Evolutionary conservation across 495 filamentous ascomycete species (phyloP).

Genomic region (Clavariopsis aquatica): DNA sequence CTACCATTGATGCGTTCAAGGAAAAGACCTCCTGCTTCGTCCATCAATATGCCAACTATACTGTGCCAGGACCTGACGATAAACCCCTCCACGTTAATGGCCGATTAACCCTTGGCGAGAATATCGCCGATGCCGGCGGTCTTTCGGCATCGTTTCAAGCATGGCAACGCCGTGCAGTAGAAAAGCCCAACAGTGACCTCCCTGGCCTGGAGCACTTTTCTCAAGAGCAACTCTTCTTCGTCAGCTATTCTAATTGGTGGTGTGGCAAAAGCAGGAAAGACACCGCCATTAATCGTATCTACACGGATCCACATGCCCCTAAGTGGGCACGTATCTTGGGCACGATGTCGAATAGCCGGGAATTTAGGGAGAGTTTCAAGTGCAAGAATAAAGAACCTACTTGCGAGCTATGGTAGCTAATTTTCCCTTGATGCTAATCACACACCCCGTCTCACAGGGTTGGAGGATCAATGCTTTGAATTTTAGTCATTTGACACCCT

Average conservation of each 20-base stretch:
- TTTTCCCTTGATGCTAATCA: too few relatives aligned
- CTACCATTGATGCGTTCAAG: slow-evolving; percentile 63
- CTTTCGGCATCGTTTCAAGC: slow-evolving; percentile 64
- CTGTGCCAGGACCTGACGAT: slow-evolving; percentile 56
- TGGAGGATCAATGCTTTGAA: too few relatives aligned
- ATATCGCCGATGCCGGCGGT: slow-evolving; percentile 75
- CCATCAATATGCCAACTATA: slow-evolving; percentile 66
- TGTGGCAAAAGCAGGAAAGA: slow-evolving; percentile 65
- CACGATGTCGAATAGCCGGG: slow-evolving; percentile 66
- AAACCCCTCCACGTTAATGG: slow-evolving; percentile 68
- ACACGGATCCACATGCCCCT: slow-evolving; percentile 67
- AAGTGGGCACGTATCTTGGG: slow-evolving; percentile 61
- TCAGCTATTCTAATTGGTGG: slow-evolving; percentile 63
- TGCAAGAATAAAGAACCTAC: slow-evolving; percentile 64
- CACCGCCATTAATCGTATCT: slow-evolving; percentile 56
- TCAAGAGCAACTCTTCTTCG: slow-evolving; percentile 61
- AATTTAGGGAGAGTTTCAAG: slow-evolving; percentile 66
- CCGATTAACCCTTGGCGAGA: slow-evolving; percentile 68
- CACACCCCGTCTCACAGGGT: too few relatives aligned
- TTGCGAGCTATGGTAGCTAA: slow-evolving; percentile 66
- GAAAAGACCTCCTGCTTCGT: slow-evolving; percentile 69
- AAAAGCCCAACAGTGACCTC: slow-evolving; percentile 57
- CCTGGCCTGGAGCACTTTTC: slow-evolving; percentile 66
- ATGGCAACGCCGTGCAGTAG: slow-evolving; percentile 61
- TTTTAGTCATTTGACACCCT: too few relatives aligned